These are phyloP conservation scores for Zygnema circumcarinatum DNA, from an alignment of 139 green algal genomes.

Conservation along the genomic window DNA sequence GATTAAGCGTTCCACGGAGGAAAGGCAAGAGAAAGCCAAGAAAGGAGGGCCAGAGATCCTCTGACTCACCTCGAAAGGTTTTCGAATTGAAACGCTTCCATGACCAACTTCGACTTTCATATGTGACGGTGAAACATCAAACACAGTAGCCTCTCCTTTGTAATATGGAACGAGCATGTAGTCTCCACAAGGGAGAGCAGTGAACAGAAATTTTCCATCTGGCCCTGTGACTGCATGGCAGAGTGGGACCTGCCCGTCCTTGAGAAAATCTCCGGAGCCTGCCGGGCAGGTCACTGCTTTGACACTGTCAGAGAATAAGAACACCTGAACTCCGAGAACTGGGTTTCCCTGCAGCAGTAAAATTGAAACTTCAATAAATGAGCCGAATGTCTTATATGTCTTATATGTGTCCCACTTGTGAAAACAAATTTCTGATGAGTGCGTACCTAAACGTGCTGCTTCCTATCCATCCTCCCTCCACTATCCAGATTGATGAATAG, in stretches of 20 bases:
- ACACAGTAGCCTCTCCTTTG: conserved; percentile 52
- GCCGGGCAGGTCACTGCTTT: conserved; percentile 12
- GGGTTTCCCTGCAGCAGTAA: conserved; percentile 40
- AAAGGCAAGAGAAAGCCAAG: no score
- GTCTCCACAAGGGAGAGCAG: conserved; percentile 47
- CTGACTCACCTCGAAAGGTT: conserved; percentile 48
- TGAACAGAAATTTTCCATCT: conserved; percentile 50
- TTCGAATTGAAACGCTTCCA: not conserved
- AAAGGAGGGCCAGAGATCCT: no score
- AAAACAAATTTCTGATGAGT: no score
- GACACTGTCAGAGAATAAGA: conserved; percentile 48
- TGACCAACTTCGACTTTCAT: conserved; percentile 44
- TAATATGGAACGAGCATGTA: conserved; percentile 49
- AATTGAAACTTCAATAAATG: not conserved
- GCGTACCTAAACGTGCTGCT: no score
- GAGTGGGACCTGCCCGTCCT: conserved; percentile 21
- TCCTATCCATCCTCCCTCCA: no score
- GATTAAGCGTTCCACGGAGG: no score
- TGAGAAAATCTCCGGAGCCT: not conserved
- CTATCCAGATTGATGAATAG: no score
- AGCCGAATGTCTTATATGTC: no score
- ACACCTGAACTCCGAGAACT: conserved; percentile 55
- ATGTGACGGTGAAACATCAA: conserved; percentile 46
- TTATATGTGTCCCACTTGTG: no score
- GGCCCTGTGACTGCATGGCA: conserved; percentile 32